Evolutionary conservation across 2,329 filamentous ascomycete species (phyloP).

Genomic region (Beauveria caledonica): DNA sequence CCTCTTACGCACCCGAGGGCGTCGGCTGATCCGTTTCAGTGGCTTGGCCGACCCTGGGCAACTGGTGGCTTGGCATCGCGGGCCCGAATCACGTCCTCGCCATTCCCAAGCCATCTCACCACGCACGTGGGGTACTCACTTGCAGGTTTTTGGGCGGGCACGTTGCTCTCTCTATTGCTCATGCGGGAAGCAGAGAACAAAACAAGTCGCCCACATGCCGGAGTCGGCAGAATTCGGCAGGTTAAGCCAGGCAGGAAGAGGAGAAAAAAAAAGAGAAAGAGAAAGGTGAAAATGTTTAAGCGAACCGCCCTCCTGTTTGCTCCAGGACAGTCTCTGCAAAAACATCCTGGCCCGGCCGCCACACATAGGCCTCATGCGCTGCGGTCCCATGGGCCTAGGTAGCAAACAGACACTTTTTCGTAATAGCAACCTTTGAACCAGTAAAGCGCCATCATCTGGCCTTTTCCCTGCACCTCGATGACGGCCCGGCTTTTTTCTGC

Average conservation of each 20-base stretch:
- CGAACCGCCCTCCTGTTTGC: too few species aligned
- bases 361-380: neutral
- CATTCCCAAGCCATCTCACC: conserved; percentile 5
- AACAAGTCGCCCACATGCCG: too few species aligned
- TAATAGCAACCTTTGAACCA: neutral
- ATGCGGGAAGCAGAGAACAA: too few species aligned
- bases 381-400: neutral
- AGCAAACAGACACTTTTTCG: neutral
- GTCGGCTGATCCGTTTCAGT: conserved; percentile 7
- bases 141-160: too few species aligned
- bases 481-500: neutral
- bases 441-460: neutral
- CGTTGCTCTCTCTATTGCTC: too few species aligned
- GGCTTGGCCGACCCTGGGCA: neutral
- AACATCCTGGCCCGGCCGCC: neutral
- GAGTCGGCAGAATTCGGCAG: too few species aligned
- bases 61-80: neutral
- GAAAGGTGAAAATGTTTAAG: too few species aligned
- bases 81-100: conserved; percentile 7
- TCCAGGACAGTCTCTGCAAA: too few species aligned
- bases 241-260: too few species aligned
- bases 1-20: neutral
- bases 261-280: too few species aligned
- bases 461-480: neutral
- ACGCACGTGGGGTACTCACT: neutral